Evolutionary conservation across 768 basidiomycete genomes (phyloP), one percentile per base, ranked within the genome.

Genomic region (Tylopilus cervinicoccineus): DNA sequence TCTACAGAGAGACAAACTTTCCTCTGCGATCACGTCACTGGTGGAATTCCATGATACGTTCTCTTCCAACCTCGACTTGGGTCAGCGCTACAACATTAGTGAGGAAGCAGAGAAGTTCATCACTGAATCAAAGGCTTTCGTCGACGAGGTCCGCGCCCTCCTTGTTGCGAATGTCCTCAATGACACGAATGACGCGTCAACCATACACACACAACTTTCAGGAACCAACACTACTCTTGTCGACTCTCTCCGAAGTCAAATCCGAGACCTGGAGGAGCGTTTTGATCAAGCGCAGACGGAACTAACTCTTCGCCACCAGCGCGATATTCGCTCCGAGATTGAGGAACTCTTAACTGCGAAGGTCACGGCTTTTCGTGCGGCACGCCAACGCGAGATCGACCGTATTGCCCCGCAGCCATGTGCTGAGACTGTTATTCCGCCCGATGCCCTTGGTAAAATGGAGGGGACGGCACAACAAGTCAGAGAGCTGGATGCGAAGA

Each of bases 251-350:
- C 55, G 29, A 44, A 47, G 11, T 38, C 59, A 43, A 23, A 19
- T 69, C 12, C 56, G 27, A 26, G 47, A 61, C 22, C 52, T 67
- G 14, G 65, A 62, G 41, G 57, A 65, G 28, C 57, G 56, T n/a
- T 47, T 69, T 8, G 65, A 67, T n/a, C 63, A 67, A 43, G 51
- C 59, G 7, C 63, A 57, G 9, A 55, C 67, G 6, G 61, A 63
- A 27, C 49, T 69, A 16, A 63, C 67, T n/a, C 51, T 69, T 24
- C 52, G 46, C 33, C 63, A 40, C 37, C 59, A 17, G 28, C 41
- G 36, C 24, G 52, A 67, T 17, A 45, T 58, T 12, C 42, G 39
- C 24, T 36, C 45, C 23, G 59, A 61, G 31, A 50, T 65, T 4
- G 51, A 63, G 20, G 47, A 59, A 14, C 39, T 46, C 16, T 31